Percentiles rank a stretch among this genome's conserved stretches.
These are phyloP conservation scores for Sphaerobolus stellatus DNA, from an alignment of 1,284 basidiomycete genomes.

Conservation along the genomic window DNA sequence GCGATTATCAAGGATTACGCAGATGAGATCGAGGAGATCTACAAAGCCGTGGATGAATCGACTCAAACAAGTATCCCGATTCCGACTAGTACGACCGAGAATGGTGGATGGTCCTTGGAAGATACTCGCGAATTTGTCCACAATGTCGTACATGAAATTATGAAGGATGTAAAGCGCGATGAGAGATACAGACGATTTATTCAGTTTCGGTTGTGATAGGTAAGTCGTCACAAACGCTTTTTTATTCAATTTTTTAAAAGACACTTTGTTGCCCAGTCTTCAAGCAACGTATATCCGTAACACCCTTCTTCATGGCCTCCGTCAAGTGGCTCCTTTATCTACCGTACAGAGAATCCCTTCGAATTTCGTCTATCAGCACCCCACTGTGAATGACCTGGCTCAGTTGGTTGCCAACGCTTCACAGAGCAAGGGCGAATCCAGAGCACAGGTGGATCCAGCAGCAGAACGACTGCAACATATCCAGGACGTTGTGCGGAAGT, in stretches of 20 bases:
- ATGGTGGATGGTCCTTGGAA: slow-evolving; percentile 11
- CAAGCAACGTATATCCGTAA: slow-evolving; percentile 44
- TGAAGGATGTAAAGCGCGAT: slow-evolving; percentile 5
- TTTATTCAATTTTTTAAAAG: neutral
- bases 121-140: slow-evolving; percentile 14
- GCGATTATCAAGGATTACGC: slow-evolving; percentile 24
- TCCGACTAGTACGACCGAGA: slow-evolving; percentile 10
- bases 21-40: slow-evolving; percentile 29
- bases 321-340: slow-evolving; percentile 20
- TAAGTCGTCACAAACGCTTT: slow-evolving; percentile 14
- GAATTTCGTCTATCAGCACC: slow-evolving; percentile 5
- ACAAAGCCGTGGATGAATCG: slow-evolving; percentile 17
- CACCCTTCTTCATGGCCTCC: slow-evolving; percentile 34
- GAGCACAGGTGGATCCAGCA: neutral
- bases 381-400: neutral
- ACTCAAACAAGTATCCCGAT: slow-evolving; percentile 7
- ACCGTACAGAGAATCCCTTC: neutral
- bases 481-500: slow-evolving; percentile 17
- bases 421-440: neutral
- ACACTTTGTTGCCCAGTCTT: slow-evolving; percentile 30
- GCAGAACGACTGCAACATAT: neutral
- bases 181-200: slow-evolving; percentile 37
- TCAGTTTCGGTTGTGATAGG: slow-evolving; percentile 45
- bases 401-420: neutral
- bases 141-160: slow-evolving; percentile 14